Base-by-base conservation (phyloP, 495 filamentous ascomycete species). In the Geopyxis carbonaria region DNA sequence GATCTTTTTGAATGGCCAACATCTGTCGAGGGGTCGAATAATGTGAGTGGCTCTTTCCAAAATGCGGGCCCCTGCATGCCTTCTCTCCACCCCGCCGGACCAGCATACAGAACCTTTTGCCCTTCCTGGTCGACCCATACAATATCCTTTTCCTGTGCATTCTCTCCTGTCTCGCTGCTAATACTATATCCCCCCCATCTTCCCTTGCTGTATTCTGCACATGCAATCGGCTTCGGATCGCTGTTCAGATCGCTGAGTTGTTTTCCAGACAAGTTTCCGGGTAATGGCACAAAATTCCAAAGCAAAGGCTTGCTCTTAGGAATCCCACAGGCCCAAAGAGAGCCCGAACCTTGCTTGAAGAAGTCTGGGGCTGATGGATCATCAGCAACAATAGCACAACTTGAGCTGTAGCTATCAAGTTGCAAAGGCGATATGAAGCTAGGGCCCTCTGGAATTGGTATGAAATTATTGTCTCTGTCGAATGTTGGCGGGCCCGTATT, bases 171-270 rank as follows among this genome's bases (percentile, higher is more conserved):
- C 1, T 34, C 5, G 18, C 34, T 42, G 4, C 36, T 41, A 15
- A 53, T 36, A 2, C 48, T 15, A 22, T 54, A 54, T 3, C 49
- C 50, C 3, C 51, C 51, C 51, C 51, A 54, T 13, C 8, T 25
- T 0, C 33, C 45, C 8, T 38, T 25, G 3, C 19, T 49, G 3
- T 34, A 54, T 34, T 54, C 50, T 6, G 41, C 49, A 13, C 45
- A 39, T 2, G 13, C 18, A 0, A 54, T 31, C 14, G 52, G 46
- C 8, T 32, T 23, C 4, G 51, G 51, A 1, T 32, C 18, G 2
- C 31, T 42, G 4, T 32, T 9, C 5, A 45, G 47, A 6, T 24
- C n/a, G 11, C 31, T 40, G 37, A 54, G 43, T 22, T 48, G 34
- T 14, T 32, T 20, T 1, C 21, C 6, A n/a, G 24, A 15, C 8